Percentiles rank a stretch among this genome's conserved stretches.
phyloP scores from a whole-genome alignment of 2,329 filamentous ascomycete genomes.

The Mariannaea elegans region DNA sequence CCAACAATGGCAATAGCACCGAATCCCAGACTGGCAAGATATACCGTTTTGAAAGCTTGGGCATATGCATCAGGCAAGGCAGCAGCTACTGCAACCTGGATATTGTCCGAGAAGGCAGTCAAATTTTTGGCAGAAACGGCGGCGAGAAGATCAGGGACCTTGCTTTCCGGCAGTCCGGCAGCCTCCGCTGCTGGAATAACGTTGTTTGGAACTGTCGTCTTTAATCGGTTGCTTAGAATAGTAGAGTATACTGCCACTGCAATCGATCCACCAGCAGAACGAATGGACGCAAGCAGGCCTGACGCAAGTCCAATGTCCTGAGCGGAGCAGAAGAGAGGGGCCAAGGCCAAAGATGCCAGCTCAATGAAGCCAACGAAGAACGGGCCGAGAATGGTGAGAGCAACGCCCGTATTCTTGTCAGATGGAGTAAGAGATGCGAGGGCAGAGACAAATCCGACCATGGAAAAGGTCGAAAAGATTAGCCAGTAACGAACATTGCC shows the following conservation, averaged over 20 bases:
- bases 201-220: constrained; percentile 45
- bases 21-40: constrained; percentile 50
- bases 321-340: constrained; percentile 48
- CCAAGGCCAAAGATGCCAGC: constrained; percentile 45
- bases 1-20: constrained; percentile 48
- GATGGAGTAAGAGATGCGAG: constrained; percentile 46
- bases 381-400: constrained; percentile 47
- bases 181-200: constrained; percentile 46
- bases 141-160: constrained; percentile 44
- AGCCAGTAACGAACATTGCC: constrained; percentile 49
- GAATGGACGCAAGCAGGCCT: constrained; percentile 51
- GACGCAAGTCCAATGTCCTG: constrained; percentile 53
- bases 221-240: constrained; percentile 49
- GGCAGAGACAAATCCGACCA: constrained; percentile 48
- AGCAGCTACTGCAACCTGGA: constrained; percentile 42
- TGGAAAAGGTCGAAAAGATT: constrained; percentile 48
- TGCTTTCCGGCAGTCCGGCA: constrained; percentile 47
- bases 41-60: constrained; percentile 52
- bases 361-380: constrained; percentile 51
- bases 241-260: constrained; percentile 51
- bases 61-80: constrained; percentile 46
- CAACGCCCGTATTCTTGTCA: constrained; percentile 43
- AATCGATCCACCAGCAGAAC: constrained; percentile 48
- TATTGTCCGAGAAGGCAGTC: constrained; percentile 42
- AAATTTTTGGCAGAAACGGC: constrained; percentile 44